These are phyloP conservation scores for Phytophthora tentaculata DNA, from an alignment of 352 stramenopile genomes.

Conservation along the genomic window DNA sequence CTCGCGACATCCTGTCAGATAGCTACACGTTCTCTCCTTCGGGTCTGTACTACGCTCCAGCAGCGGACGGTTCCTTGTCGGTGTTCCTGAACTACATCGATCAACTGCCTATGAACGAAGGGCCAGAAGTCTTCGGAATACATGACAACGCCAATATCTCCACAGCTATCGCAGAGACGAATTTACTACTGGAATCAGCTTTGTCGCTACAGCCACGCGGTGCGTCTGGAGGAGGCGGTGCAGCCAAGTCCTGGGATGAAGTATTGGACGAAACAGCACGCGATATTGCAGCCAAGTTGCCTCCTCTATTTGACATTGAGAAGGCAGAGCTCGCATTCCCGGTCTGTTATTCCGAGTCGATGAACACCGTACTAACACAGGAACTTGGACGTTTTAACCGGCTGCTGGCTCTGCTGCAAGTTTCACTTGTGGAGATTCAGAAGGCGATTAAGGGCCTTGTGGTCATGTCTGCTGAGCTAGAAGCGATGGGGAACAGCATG, in stretches of 20 bases:
- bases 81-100: conserved; percentile 84
- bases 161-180: conserved; percentile 89
- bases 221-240: conserved; percentile 46
- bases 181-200: conserved; percentile 86
- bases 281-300: conserved; percentile 87
- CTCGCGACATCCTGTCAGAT: conserved; percentile 76
- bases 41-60: conserved; percentile 81
- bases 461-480: conserved; percentile 92
- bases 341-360: conserved; percentile 84
- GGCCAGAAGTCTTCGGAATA: conserved; percentile 85
- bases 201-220: conserved; percentile 91
- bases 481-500: conserved; percentile 94
- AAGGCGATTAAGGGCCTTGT: conserved; percentile 93
- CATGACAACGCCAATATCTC: conserved; percentile 91
- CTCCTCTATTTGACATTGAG: conserved; percentile 90
- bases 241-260: conserved; percentile 91
- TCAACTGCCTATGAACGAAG: conserved; percentile 85
- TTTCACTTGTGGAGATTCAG: conserved; percentile 89
- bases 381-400: conserved; percentile 94
- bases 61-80: conserved; percentile 43
- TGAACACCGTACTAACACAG: conserved; percentile 92
- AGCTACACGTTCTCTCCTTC: conserved; percentile 85
- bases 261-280: conserved; percentile 84
- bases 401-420: conserved; percentile 77
- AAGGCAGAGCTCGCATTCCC: conserved; percentile 87